Base-by-base conservation (phyloP, 2,329 filamentous ascomycete species). In the Phoma sp. region DNA sequence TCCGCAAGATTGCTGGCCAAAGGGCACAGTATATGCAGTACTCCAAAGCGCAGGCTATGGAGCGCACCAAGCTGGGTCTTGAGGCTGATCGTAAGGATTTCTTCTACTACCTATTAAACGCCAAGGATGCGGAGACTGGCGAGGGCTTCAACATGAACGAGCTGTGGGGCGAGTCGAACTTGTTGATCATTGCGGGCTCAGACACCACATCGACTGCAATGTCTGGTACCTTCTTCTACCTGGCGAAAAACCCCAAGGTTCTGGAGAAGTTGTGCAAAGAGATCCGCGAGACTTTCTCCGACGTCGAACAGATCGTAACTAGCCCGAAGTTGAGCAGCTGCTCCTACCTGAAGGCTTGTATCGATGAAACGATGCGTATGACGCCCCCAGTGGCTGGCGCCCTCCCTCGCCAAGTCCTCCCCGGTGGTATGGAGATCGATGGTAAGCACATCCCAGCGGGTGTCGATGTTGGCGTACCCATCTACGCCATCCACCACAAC, bases 171-270 rank as follows among this genome's bases (percentile, higher is more conserved):
- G 81, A 83, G 60, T 79, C 76, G 29, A 78, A 80, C 47, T 68
- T 80, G 2, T 61, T 83, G 20, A 82, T 83, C 54, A 78, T 81
- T 34, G 80, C 80, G 12, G 80, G 76, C 28, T 76, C 73, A 1
- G 78, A 80, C 50, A 80, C 78, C 4, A 77, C 77, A 2, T 77
- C 76, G 2, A 79, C 76, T 6, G 72, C 76, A 21, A 67, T 78
- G 61, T 65, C 73, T 20, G 73, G 74, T 12, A 73, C 69, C 2
- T 71, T 80, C 56, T 79, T 78, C 69, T 80, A 81, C 63, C 73
- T 81, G 26, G 65, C 75, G 11, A 71, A 76, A 25, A 77, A 79
- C 57, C 62, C 74, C 2, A 42, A 56, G 12, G 66, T 68, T 7
- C 62, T 78, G 37, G 58, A 67, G 43, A 68, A 65, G 29, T 52